Conservation (phyloP, 345 rosid genomes). For the Acer saccharum region DNA sequence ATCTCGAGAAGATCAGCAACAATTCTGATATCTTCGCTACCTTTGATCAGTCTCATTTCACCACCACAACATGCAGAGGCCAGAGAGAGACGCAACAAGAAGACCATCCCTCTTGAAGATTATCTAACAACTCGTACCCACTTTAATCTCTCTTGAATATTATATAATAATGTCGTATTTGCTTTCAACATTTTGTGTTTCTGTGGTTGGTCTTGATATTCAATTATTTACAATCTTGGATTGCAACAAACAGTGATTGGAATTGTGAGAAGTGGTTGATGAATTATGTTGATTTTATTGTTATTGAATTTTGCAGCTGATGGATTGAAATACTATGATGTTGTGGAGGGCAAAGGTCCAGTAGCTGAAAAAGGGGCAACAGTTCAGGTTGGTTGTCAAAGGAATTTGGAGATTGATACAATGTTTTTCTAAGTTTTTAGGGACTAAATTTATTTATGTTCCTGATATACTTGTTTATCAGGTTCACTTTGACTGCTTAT, state of each 20-base stretch:
- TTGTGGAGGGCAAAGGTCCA: constrained; percentile 80
- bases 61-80: constrained; percentile 59
- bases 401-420: background rate
- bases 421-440: background rate
- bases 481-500: constrained; percentile 91
- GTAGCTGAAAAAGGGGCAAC: constrained; percentile 75
- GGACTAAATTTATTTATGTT: background rate
- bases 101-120: constrained; percentile 67
- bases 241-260: background rate
- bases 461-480: constrained; percentile 13
- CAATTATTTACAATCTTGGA: no score
- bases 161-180: background rate
- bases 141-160: constrained; percentile 1
- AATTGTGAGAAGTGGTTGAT: background rate
- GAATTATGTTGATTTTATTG: background rate
- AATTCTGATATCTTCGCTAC: constrained; percentile 48
- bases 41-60: constrained; percentile 38
- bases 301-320: constrained; percentile 48
- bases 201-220: background rate
- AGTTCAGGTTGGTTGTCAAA: constrained; percentile 54
- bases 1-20: constrained; percentile 62
- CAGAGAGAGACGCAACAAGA: constrained; percentile 80
- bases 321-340: constrained; percentile 83
- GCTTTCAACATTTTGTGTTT: background rate
- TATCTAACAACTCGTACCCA: constrained; percentile 64